Percentiles rank a stretch among this genome's conserved stretches.
Conservation (phyloP, 306 rosid genomes). For the Castanea sativa region DNA sequence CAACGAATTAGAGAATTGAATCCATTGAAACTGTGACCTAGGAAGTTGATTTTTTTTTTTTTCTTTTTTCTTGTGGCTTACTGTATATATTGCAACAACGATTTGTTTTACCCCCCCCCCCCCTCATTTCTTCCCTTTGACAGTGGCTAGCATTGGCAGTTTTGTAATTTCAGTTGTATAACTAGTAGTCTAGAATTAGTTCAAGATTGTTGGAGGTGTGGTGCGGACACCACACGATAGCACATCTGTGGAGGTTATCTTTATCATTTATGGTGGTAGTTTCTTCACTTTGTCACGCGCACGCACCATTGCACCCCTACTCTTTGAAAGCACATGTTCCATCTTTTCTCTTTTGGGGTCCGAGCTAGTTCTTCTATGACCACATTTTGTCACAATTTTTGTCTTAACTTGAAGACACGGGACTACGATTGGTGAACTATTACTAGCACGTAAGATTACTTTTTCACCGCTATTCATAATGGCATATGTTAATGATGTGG, state of each 20-base stretch:
- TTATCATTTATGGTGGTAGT: not conserved
- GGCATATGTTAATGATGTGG: no score
- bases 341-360: no score
- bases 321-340: not conserved
- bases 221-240: no score
- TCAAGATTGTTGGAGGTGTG: not conserved
- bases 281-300: not conserved
- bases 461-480: no score
- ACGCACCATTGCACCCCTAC: not conserved
- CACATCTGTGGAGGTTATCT: no score
- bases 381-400: no score
- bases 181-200: not conserved
- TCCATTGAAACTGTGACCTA: constrained; percentile 14
- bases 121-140: constrained; percentile 15
- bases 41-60: constrained; percentile 26
- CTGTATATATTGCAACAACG: constrained; percentile 43
- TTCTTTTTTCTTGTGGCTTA: constrained; percentile 15
- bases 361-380: no score
- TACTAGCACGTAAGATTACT: no score
- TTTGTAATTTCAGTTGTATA: constrained; percentile 12
- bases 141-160: constrained; percentile 25
- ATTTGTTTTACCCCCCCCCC: constrained; percentile 3
- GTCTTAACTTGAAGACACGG: no score
- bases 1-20: constrained; percentile 16
- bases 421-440: no score